These are phyloP conservation scores for Aureobasidium lini DNA, from an alignment of 2,329 filamentous ascomycete genomes.

Conservation along the genomic window DNA sequence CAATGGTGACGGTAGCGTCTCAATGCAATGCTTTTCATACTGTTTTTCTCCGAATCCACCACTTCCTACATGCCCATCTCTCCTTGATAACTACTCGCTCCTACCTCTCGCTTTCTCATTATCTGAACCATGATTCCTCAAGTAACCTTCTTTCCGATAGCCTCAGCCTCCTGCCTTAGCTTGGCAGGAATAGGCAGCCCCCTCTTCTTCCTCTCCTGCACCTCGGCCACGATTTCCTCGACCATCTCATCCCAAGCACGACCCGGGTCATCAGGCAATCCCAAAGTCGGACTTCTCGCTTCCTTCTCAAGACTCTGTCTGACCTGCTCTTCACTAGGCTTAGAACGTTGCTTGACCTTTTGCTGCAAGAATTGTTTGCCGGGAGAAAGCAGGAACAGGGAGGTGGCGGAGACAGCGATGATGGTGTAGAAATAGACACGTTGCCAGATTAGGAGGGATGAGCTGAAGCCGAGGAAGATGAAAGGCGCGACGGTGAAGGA, in stretches of 20 bases:
- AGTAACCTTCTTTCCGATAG: conserved; percentile 1
- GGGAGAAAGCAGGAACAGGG: conserved; percentile 73
- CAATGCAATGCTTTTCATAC: neutral
- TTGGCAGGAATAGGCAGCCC: conserved; percentile 40
- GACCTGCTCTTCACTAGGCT: conserved; percentile 24
- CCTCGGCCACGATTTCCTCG: conserved; percentile 63
- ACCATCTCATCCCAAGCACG: conserved; percentile 72
- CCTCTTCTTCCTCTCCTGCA: conserved; percentile 51
- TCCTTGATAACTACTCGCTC: too few species aligned
- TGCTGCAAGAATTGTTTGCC: conserved; percentile 49
- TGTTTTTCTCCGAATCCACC: neutral
- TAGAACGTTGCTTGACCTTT: conserved; percentile 31
- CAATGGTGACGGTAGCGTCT: neutral
- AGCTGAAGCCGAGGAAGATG: conserved; percentile 65
- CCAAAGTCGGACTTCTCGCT: conserved; percentile 45
- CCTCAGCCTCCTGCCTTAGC: conserved; percentile 37
- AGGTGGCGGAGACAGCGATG: conserved; percentile 55
- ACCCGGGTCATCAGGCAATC: conserved; percentile 69
- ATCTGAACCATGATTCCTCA: neutral
- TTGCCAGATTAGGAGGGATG: conserved; percentile 69
- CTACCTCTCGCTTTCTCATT: too few species aligned
- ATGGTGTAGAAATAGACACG: conserved; percentile 85
- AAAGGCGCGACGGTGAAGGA: conserved; percentile 80
- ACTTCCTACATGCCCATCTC: too few species aligned
- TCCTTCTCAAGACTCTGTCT: conserved; percentile 29